Base-by-base conservation (phyloP, 352 stramenopile species). In the Bremia lactucae region DNA sequence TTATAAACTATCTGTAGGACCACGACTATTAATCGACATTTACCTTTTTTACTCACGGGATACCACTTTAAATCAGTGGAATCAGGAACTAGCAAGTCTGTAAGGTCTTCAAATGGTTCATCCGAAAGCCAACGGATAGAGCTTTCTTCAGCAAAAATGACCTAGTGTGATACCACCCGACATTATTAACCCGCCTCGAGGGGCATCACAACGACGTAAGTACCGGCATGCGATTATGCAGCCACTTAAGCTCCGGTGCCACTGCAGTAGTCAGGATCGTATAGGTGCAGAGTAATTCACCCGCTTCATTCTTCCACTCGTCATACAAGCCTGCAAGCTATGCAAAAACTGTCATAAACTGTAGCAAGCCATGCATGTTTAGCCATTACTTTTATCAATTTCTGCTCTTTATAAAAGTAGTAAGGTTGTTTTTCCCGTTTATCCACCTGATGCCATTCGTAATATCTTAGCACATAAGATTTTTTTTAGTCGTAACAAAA, bases 391-490 rank as follows among this genome's bases (percentile, higher is more conserved):
- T 85, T 87, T 41, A 87, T 64, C 3, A 53, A 52, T 0, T 36
- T 41, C 2, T 46, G 49, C 2, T 68, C 59, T 22, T 60, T 66
- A 25, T 85, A 70, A 36, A 94, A 74, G 39, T 95, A 96, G 64
- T 93, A 95, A 21, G 86, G 86, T 43, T 96, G 86, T 49, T 93
- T 95, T 40, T 87, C 74, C 13, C 66, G 66, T 59, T 88, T 94
- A 47, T 79, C 62, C 10, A 95, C 55, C 49, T 90, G 75, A 25
- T 91, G 78, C 86, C 86, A 96, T 46, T 96, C 86, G 48, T 94
- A 96, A 51, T 95, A 95, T 6, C 70, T 83, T n/a, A n/a, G n/a
- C n/a, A 18, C 6, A 15, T 20, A 50, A 9, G 3, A 16, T 14
- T 1, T 10, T 16, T 3, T 34, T 45, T 29, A 33, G 13, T 28